These are phyloP conservation scores for Claviceps fusiformis DNA, from an alignment of 2,329 filamentous ascomycete genomes.

Conservation along the genomic window DNA sequence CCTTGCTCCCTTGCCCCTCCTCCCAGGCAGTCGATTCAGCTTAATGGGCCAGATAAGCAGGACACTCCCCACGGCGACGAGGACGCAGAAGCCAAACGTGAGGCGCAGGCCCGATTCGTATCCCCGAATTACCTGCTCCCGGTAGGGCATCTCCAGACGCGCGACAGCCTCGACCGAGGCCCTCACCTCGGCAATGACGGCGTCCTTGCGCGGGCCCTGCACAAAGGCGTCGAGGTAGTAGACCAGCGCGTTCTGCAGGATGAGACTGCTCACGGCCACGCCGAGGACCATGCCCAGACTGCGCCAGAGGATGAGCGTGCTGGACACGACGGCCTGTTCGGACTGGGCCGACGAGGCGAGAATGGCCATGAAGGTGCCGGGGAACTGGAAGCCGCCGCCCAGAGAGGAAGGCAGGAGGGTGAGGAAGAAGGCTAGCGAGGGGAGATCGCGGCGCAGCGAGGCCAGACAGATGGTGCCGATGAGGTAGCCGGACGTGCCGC, in stretches of 20 bases:
- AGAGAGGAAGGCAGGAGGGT: conserved; percentile 42
- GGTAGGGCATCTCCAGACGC: conserved; percentile 28
- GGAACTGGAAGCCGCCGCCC: conserved; percentile 52
- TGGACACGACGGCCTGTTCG: conserved; percentile 56
- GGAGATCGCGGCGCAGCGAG: conserved; percentile 35
- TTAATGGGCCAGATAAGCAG: conserved; percentile 36
- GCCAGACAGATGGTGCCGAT: conserved; percentile 37
- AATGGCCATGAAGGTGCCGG: conserved; percentile 48
- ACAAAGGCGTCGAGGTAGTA: conserved; percentile 46
- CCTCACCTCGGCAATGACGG: conserved; percentile 38
- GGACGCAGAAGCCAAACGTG: conserved; percentile 30
- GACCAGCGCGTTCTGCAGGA: conserved; percentile 58
- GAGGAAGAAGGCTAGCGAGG: conserved; percentile 38
- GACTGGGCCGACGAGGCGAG: conserved; percentile 44
- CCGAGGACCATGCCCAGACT: conserved; percentile 60
- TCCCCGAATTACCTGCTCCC: conserved; percentile 39
- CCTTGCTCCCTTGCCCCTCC: conserved; percentile 14
- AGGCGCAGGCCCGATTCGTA: conserved; percentile 38
- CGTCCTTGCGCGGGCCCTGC: conserved; percentile 40
- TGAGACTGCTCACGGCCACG: conserved; percentile 56
- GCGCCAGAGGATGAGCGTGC: conserved; percentile 58
- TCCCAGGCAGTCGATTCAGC: conserved; percentile 36
- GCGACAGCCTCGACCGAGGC: conserved; percentile 41
- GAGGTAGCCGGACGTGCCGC: conserved; percentile 35
- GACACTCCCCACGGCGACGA: conserved; percentile 34